These are phyloP conservation scores for Carallia pectinifolia DNA, from an alignment of 345 rosid genomes.

Conservation along the genomic window DNA sequence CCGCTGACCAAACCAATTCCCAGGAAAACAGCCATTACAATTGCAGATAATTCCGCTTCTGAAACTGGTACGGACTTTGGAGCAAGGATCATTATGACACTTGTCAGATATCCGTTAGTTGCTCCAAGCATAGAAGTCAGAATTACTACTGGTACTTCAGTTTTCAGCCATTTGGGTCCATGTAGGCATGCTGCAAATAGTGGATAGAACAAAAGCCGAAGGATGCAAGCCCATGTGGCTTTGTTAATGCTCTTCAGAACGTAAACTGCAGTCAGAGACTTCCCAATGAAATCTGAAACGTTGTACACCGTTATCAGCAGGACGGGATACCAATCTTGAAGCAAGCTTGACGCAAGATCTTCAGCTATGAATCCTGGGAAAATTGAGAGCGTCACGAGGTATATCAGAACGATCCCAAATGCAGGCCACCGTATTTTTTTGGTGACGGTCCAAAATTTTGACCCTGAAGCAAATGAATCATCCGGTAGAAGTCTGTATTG, in stretches of 20 bases:
- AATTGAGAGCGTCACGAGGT: conserved; percentile 70
- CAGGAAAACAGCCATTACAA: conserved; percentile 66
- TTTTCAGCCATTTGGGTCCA: conserved; percentile 80
- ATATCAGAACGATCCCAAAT: conserved; percentile 55
- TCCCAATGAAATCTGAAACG: conserved; percentile 69
- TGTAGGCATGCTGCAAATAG: conserved; percentile 65
- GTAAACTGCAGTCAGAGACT: conserved; percentile 66
- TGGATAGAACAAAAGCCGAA: conserved; percentile 71
- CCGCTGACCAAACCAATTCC: conserved; percentile 80
- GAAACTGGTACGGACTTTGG: conserved; percentile 65
- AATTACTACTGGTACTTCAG: conserved; percentile 60
- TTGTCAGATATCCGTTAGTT: conserved; percentile 82
- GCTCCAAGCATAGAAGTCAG: conserved; percentile 75
- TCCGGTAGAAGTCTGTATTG: conserved; percentile 29
- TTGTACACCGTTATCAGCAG: conserved; percentile 74
- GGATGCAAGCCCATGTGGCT: conserved; percentile 63
- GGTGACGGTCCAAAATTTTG: conserved; percentile 44
- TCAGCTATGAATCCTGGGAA: conserved; percentile 87
- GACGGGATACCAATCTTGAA: conserved; percentile 79
- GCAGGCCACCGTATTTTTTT: conserved; percentile 60
- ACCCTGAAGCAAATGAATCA: conserved; percentile 32
- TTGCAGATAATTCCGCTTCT: conserved; percentile 79
- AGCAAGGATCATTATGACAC: conserved; percentile 76
- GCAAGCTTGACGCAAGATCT: conserved; percentile 48
- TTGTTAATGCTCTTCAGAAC: conserved; percentile 49